Base-by-base conservation (phyloP, 177 flowering plant genomes). In the Vitis hybrid region DNA sequence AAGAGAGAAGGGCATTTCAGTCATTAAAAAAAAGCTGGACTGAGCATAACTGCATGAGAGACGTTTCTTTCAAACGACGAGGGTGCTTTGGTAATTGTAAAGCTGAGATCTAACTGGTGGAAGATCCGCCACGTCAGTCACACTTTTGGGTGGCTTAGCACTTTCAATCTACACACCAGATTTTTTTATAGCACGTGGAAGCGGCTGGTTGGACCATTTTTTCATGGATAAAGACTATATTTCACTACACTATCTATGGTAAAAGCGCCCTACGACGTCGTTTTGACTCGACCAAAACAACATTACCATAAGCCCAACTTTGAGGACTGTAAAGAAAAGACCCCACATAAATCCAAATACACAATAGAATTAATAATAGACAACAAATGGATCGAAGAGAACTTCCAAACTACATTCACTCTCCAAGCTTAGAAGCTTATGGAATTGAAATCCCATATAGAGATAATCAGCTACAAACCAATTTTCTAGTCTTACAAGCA, bases 161-260 rank as follows among this genome's bases (percentile, higher is more conserved):
- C 16, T n/a, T 56, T 55, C 48, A 66, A 67, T 61, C 72, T 55
- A 21, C 10, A 30, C 12, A 21, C 59, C 13, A 65, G 69, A 65
- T 72, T 75, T 79, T 27, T 75, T 63, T 27, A 11, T 57, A 76
- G 27, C 75, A 74, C 73, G 66, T 80, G 80, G 72, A 72, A 15
- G 52, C 59, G 4, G 46, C 7, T 72, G 27, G 30, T 74, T 80
- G 80, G 80, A 49, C 15, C 24, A 16, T 14, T 40, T 56, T 4
- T 12, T 55, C 5, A 12, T 12, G 62, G 46, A 56, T 18, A 56
- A 52, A 66, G 14, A 11, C 12, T 52, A 21, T 64, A 66, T 55
- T 21, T 15, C 2, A n/a, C 18, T 4, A 56, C 9, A n/a, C n/a
- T 15, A 16, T 15, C n/a, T 15, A 27, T 14, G 18, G 18, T 15